Evolutionary conservation across 495 filamentous ascomycete species (phyloP), one percentile per base, ranked within the genome.

Genomic region (Aspergillus conjunctus): DNA sequence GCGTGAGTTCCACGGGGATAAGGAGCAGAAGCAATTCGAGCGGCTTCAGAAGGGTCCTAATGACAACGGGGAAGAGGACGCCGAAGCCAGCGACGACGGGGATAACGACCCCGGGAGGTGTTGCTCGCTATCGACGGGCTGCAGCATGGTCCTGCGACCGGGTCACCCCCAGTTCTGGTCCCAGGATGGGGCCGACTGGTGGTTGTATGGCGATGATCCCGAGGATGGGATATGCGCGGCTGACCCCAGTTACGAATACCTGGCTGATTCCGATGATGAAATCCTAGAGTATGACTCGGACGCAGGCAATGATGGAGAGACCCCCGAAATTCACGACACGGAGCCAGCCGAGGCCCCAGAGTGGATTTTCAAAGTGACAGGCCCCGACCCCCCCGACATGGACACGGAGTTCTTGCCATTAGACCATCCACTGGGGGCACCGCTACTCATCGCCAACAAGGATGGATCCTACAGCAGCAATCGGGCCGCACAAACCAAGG

Each of bases 381-480:
- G 45, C 8, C 7, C 21, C 32, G 43, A 39, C 73, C 67, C 52
- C 65, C 51, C 20, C 63, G 63, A 8, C 55, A 69, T 30, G 68
- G 66, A 22, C 58, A 62, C 49, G 10, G 26, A 10, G 54, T 59
- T 9, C 62, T 72, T 21, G 51, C 34, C 34, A 14, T 3, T 37
- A 3, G 34, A 37, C 14, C 14, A 9, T 14, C 34, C 34, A 14
- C 8, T 37, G 9, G 34, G 34, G 34, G 34, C 14, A 14, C 34
- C 34, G 34, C 1, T 37, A 14, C 14, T 9, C 3, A 1, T 0
- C 34, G 9, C 34, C 1, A 37, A 1, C 34, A 3, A 14, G 34
- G 1, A 3, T 1, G 1, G 34, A 37, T 8, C 9, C 0, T 1
- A 9, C 3, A 37, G 34, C 1, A 9, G 9, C 9, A 37, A 37